A percentile compares a stretch with the other conserved stretches of the same genome.
Evolutionary conservation across 1,139 yeast species (phyloP).

Genomic region (Blastobotrys buckinghamii): DNA sequence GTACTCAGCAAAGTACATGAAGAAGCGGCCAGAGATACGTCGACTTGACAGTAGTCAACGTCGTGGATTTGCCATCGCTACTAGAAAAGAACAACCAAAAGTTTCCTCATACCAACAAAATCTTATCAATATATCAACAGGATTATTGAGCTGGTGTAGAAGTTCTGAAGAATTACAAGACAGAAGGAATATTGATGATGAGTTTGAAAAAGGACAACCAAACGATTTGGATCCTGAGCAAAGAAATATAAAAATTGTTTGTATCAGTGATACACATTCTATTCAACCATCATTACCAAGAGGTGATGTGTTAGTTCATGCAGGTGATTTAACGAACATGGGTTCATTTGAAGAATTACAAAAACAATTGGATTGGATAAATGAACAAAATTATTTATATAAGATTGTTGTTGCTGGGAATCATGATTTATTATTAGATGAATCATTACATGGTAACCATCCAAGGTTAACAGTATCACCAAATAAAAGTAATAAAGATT

Average conservation of each 20-base stretch:
- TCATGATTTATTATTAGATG: constrained; percentile 5
- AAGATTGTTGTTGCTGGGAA: constrained; percentile 8
- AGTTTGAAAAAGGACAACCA: constrained; percentile 2
- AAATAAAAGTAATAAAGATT: neutral
- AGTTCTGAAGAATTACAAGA: neutral
- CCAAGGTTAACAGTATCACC: neutral
- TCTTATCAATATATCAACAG: neutral
- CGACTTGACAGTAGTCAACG: constrained; percentile 3
- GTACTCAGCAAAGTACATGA: no score
- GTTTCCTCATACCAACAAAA: neutral
- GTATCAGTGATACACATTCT: constrained; percentile 7
- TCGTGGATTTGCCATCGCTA: constrained; percentile 3
- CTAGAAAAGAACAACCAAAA: neutral
- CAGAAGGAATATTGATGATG: constrained; percentile 1
- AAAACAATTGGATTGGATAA: constrained; percentile 8
- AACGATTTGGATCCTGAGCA: constrained; percentile 3
- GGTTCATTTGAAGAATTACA: constrained; percentile 9
- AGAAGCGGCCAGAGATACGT: constrained; percentile 3
- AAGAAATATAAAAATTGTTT: constrained; percentile 3
- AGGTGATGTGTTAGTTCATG: constrained; percentile 7
- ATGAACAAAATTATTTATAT: constrained; percentile 4
- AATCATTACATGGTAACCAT: neutral
- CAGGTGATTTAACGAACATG: constrained; percentile 7
- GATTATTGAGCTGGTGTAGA: constrained; percentile 5
- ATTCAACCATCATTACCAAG: constrained; percentile 4